A percentile compares a stretch with the other conserved stretches of the same genome.
Conservation (phyloP, 2,329 filamentous ascomycete species). For the Alternaria gansuensis region DNA sequence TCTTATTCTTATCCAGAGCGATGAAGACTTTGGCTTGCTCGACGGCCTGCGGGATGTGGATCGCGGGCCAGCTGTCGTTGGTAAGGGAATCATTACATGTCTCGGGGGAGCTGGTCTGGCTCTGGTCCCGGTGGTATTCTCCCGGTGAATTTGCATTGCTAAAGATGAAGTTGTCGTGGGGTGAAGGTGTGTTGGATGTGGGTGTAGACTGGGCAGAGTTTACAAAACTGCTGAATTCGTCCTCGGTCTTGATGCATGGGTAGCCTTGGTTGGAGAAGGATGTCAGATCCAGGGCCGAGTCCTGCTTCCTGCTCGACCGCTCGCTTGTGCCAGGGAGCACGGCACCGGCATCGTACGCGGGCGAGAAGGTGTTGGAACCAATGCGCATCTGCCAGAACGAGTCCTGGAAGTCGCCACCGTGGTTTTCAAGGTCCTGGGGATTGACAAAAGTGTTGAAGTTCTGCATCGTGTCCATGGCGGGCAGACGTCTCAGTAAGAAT, state of each 20-base stretch:
- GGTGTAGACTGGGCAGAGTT: conserved; percentile 35
- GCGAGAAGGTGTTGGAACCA: conserved; percentile 15
- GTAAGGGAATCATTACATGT: conserved; percentile 34
- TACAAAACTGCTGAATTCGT: conserved; percentile 30
- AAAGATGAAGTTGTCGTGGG: conserved; percentile 42
- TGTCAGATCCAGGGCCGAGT: conserved; percentile 39
- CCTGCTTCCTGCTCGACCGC: conserved; percentile 31
- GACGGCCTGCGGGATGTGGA: conserved; percentile 40
- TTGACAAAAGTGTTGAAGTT: conserved; percentile 33
- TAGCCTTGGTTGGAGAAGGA: conserved; percentile 22
- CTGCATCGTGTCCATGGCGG: conserved; percentile 33
- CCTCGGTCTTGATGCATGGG: conserved; percentile 29
- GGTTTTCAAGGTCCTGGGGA: conserved; percentile 28
- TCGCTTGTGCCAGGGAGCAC: conserved; percentile 20
- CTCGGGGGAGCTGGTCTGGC: conserved; percentile 45
- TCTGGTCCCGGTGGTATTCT: conserved; percentile 41
- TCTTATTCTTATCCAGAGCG: conserved; percentile 66
- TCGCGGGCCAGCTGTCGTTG: conserved; percentile 37
- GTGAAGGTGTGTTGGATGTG: conserved; percentile 43
- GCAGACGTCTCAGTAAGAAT: conserved; percentile 10
- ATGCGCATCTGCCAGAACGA: conserved; percentile 26
- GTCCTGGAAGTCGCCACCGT: conserved; percentile 28
- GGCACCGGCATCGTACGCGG: conserved; percentile 13
- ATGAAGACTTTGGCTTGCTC: conserved; percentile 36
- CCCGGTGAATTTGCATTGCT: conserved; percentile 47